Base-by-base conservation (phyloP, 148 eudicot genomes). In the Rhododendron molle region DNA sequence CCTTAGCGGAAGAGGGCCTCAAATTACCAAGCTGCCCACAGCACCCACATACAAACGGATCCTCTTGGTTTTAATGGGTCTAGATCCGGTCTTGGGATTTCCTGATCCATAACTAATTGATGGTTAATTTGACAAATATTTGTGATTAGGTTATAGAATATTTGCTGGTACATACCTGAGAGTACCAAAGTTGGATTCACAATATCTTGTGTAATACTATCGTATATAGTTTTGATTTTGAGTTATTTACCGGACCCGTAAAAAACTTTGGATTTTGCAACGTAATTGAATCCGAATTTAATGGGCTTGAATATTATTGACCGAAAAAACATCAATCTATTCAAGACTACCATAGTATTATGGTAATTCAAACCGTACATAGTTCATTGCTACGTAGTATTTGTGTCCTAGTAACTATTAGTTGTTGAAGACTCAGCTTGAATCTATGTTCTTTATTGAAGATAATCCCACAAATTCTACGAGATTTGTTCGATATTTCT, bases 11-110 rank as follows among this genome's bases (percentile, higher is more conserved):
- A 40, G 7, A 0, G 43, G 44, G 44, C 1, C 44, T 40, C 44
- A 80, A 80, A 80, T 80, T 28, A 80, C 82, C 82, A 80, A 7
- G n/a, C 13, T 80, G 82, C 40, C 82, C 34, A 13, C 34, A 44
- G 32, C 40, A 30, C 82, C 43, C 82, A 5, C 34, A 38, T 80
- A 62, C 2, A 12, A 12, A 30, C 18, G 38, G 76, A 79, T 50
- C 60, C 58, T 5, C 54, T 5, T 78, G 15, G 26, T 21, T 79
- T 44, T 77, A 76, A 40, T 76, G 79, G 46, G 20, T 40, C 14
- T 2, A 21, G 49, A 76, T 76, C 80, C 80, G 44, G 21, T 38
- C 47, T 76, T 76, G n/a, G 13, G 26, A 76, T 21, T 76, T 40
- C 10, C 5, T 76, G 47, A 76, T 43, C 77, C 79, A 36, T 76